Base-by-base conservation (phyloP, 2,329 filamentous ascomycete species). In the Sarocladium kiliense region DNA sequence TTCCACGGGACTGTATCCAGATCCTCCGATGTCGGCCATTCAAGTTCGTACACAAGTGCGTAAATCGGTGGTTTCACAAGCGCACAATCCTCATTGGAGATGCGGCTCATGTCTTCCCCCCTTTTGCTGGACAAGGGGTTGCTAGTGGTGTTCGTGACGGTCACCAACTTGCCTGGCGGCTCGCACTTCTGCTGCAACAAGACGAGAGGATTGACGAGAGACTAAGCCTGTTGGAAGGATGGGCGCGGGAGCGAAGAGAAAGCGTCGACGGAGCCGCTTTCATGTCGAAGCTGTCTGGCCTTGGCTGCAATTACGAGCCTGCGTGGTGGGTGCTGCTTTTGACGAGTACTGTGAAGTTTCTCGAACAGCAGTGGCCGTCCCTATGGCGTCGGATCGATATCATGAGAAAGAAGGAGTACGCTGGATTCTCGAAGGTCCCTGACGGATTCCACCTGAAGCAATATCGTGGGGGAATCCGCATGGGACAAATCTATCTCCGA, bases 31-130 rank as follows among this genome's bases (percentile, higher is more conserved):
- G 71, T 16, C 61, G 74, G 12, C 76, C 76, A 12, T 64, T 61
- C 37, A 63, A 59, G 0, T 80, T 79, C 58, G 68, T 71, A 0
- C 72, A 73, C 19, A 68, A 73, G 54, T 72, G 72, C 41, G 75
- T 74, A 56, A 78, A 79, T 56, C 68, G 65, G 34, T 80, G 77
- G 77, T 68, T 69, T 19, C 59, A 68, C 12, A 66, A 65, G 9
- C 65, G 71, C 4, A 71, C 71, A 0, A 66, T 78, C 25, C 63
- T 80, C 1, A 73, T 71, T 41, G 77, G 77, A 16, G 77, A 80
- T 58, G 69, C 77, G 5, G 77, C 77, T 2, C 77, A 80, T 61
- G 77, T 79, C 3, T 79, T 79, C 56, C 77, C 77, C 4, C 77
- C 77, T 3, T 50, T 72, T 56, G 69, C 66, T 3, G 69, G 68